phyloP scores from a whole-genome alignment of 768 basidiomycete species.

The Hygrophorus pudorinus region DNA sequence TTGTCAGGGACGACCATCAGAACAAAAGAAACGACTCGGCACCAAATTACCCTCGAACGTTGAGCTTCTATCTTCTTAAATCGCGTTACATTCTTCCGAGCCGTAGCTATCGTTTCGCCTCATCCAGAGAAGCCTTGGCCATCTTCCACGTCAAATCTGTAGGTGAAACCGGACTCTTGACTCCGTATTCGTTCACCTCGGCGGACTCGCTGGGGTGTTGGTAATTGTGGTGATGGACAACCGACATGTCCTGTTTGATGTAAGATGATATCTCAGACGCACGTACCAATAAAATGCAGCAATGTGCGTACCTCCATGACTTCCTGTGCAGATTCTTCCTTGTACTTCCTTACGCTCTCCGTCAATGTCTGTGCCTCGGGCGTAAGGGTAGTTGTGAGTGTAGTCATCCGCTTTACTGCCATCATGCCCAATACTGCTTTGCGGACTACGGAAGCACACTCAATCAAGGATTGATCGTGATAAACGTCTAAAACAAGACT shows the following conservation, averaged over 20 bases:
- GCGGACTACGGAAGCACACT: conserved; percentile 46
- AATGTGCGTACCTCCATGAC: conserved; percentile 18
- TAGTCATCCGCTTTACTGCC: conserved; percentile 73
- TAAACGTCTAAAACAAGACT: conserved; percentile 19
- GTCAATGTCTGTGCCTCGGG: conserved; percentile 40
- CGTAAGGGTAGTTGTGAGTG: conserved; percentile 33
- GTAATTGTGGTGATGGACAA: conserved; percentile 40
- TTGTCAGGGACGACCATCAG: too few relatives aligned
- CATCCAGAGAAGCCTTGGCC: conserved; percentile 20
- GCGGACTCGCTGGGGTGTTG: conserved; percentile 10
- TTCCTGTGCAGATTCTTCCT: conserved; percentile 72
- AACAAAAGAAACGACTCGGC: too few relatives aligned
- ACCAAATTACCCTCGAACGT: too few relatives aligned
- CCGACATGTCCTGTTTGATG: conserved; percentile 27
- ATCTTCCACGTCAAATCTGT: conserved; percentile 19
- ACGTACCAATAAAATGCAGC: background rate
- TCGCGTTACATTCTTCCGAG: too few relatives aligned
- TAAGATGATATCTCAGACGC: background rate
- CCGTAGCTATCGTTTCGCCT: conserved; percentile 3
- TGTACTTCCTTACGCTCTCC: conserved; percentile 55
- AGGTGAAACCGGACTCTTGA: background rate
- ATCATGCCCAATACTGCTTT: conserved; percentile 82
- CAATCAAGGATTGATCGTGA: conserved; percentile 5
- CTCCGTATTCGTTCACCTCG: conserved; percentile 1
- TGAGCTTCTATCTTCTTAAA: too few relatives aligned